A percentile compares a stretch with the other conserved stretches of the same genome.
Evolutionary conservation across 345 rosid genomes (phyloP).

Genomic region (Salix brachista): DNA sequence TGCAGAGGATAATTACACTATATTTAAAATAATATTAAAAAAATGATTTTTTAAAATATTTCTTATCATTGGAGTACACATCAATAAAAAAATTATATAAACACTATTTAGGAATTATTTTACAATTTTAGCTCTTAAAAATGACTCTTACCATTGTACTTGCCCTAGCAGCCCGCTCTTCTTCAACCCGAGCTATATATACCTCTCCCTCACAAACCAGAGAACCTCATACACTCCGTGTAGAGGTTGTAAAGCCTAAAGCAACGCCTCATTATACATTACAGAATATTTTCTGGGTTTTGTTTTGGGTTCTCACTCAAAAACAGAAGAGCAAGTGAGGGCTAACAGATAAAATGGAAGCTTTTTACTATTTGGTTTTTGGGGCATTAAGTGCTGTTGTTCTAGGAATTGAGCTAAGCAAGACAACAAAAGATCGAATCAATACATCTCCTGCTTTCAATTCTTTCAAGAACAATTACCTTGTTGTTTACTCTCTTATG

Average conservation of each 20-base stretch:
- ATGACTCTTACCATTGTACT: no score
- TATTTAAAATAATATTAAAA: no score
- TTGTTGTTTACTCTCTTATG: constrained; percentile 74
- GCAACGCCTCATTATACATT: background rate
- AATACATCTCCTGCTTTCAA: constrained; percentile 57
- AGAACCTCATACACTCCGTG: background rate
- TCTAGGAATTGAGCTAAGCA: constrained; percentile 56
- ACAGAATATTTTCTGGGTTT: background rate
- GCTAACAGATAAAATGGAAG: constrained; percentile 39
- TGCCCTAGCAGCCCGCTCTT: background rate
- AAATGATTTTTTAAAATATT: no score
- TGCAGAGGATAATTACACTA: constrained; percentile 1
- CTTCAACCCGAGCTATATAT: background rate
- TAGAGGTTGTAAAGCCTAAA: background rate
- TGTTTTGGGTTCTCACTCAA: background rate
- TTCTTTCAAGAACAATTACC: constrained; percentile 68
- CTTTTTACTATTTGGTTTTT: constrained; percentile 56
- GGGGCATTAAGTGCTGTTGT: constrained; percentile 52
- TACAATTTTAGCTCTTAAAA: no score
- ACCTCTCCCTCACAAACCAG: background rate
- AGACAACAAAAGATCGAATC: constrained; percentile 56
- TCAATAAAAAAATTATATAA: no score
- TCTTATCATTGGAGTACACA: no score
- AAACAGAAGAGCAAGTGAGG: background rate
- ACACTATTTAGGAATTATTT: no score